Base-by-base conservation (phyloP, 2,329 filamentous ascomycete species). In the Beauveria scarabaeidicola region DNA sequence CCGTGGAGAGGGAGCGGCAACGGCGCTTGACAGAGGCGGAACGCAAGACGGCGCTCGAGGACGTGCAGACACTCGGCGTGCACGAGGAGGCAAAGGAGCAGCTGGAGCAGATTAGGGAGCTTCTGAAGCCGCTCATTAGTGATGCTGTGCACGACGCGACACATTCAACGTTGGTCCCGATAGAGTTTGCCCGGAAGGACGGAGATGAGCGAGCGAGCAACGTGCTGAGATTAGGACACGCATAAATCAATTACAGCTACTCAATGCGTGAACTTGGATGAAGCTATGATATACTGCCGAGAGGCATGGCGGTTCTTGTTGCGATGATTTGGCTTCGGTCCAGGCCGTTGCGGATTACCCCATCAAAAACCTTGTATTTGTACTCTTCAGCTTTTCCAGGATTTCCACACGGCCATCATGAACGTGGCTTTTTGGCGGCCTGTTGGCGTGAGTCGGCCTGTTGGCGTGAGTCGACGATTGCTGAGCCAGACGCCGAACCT, bases 1-100 rank as follows among this genome's bases (percentile, higher is more conserved):
- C 66, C 0, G 58, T 73, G 25, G 44, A 52, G 3, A 61, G 21
- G 32, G 72, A 73, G 62, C 65, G 72, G 27, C 43, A 61, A 46
- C 62, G 72, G 36, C 66, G 66, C 0, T 41, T 73, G 61, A 71
- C 68, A 2, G 43, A 41, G 25, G 56, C 55, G 2, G 71, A 74
- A 64, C 65, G 50, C 58, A 54, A 44, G 21, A 58, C 46, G 10
- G 70, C 69, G 0, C n/a, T 62, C 59, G 56, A 60, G 9, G 69
- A 69, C 47, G 38, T 72, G 21, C 52, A 64, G 36, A 67, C 60
- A 48, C 61, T 73, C n/a, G 60, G 61, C 17, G 58, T 58, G 15
- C 58, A 63, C 23, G 58, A 66, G 32, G 62, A 66, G 13, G 64
- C 66, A 9, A 58, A 53, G 8, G 64, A 52, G 27, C 63, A 68